Base-by-base conservation (phyloP, 192 early-diverging fungal genomes). In the Phycomyces blakesleeanus region DNA sequence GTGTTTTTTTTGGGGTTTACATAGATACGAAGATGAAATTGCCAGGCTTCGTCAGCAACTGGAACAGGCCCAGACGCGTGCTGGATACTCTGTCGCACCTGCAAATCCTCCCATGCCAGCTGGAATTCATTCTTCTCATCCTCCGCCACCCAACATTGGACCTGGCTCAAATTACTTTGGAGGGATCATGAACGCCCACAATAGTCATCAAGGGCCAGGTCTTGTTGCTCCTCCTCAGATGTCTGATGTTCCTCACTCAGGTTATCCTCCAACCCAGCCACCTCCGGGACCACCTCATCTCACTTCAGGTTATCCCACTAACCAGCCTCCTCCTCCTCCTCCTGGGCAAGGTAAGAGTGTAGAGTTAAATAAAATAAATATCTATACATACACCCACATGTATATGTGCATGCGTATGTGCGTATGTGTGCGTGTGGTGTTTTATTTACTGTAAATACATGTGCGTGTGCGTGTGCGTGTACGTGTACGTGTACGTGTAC, bases 1-100 rank as follows among this genome's bases (percentile, higher is more conserved):
- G 5, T 22, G 10, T 53, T 22, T 21, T 49, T 55, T 26, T 61
- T 56, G n/a, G n/a, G n/a, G n/a, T 49, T 22, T 55, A 34, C 42
- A 41, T 57, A 84, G 82, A 53, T 77, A 76, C 57, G 95, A 97
- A 61, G 90, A 93, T 42, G 93, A 97, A 60, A 87, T 96, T 61
- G 75, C 73, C 41, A 83, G 87, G 24, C 74, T 95, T 61, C 85
- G 91, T 18, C 86, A 89, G 25, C 93, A 97, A 56, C 80, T 95
- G 6, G 93, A 97, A 55, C 60, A 63, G 34, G 37, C 22, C 39
- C 76, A 80, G 41, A 56, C 83, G 81, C 54, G 84, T 83, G 26
- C 82, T 21, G 67, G 79, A 71, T 73, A 80, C 81, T 29, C 76
- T 62, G 57, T 78, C 55, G 56, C 80, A 68, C 74, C 85, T 54